phyloP scores from a whole-genome alignment of 176 grass and related monocot species.

The Musa schizocarpa region DNA sequence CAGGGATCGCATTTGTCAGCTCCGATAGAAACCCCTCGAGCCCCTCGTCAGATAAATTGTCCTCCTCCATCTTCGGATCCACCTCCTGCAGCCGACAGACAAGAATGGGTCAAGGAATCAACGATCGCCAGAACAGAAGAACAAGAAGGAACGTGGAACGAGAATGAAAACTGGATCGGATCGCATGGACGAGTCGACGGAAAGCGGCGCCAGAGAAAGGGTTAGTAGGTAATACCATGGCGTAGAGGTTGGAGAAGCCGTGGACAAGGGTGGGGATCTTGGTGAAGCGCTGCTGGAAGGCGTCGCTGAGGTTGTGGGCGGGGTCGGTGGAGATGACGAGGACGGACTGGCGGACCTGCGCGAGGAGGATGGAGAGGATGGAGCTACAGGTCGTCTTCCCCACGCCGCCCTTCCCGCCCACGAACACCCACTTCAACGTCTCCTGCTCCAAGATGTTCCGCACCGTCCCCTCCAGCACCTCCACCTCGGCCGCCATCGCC shows the following conservation, averaged over 20 bases:
- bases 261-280: slow-evolving; percentile 97
- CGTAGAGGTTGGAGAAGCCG: slow-evolving; percentile 93
- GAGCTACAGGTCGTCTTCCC: slow-evolving; percentile 98
- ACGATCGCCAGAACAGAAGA: neutral
- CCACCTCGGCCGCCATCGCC: slow-evolving; percentile 28
- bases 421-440: slow-evolving; percentile 95
- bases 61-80: slow-evolving; percentile 94
- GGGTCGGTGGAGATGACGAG: slow-evolving; percentile 99
- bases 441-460: slow-evolving; percentile 87
- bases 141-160: neutral
- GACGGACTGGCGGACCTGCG: slow-evolving; percentile 75
- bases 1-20: slow-evolving; percentile 93
- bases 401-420: slow-evolving; percentile 96
- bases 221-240: slow-evolving; percentile 46
- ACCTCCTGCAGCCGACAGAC: slow-evolving; percentile 47
- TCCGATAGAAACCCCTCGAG: slow-evolving; percentile 96
- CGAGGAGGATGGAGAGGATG: slow-evolving; percentile 18
- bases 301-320: slow-evolving; percentile 97
- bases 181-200: neutral
- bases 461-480: slow-evolving; percentile 60
- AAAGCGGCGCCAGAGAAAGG: neutral
- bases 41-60: slow-evolving; percentile 69
- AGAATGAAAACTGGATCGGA: neutral
- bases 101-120: neutral
- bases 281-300: slow-evolving; percentile 98